A percentile compares a stretch with the other conserved stretches of the same genome.
Conservation (phyloP, 805 yeast genomes). For the Cyberlindnera bimundalis region DNA sequence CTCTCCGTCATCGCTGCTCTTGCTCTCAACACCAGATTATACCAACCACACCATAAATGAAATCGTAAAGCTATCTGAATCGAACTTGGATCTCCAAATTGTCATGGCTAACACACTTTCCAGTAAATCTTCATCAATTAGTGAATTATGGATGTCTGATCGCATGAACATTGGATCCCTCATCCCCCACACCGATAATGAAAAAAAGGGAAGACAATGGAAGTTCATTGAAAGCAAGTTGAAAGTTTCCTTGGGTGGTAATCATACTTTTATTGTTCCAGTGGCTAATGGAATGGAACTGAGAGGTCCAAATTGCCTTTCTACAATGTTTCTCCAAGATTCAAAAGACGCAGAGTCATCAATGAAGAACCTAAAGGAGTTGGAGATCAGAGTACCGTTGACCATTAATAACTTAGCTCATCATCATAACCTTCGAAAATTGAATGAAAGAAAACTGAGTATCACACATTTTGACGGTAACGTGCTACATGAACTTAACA, state of each 20-base stretch:
- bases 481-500: slow-evolving; percentile 4
- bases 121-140: neutral
- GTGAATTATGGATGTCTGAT: slow-evolving; percentile 8
- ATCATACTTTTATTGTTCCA: neutral
- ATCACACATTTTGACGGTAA: slow-evolving; percentile 3
- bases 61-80: neutral
- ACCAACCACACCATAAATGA: slow-evolving; percentile 6
- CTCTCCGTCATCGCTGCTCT: slow-evolving; percentile 6
- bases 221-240: slow-evolving; percentile 2
- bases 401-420: neutral
- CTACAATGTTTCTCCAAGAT: slow-evolving; percentile 6
- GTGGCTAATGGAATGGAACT: slow-evolving; percentile 10
- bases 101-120: slow-evolving; percentile 3
- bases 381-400: slow-evolving; percentile 3
- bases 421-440: neutral
- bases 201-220: slow-evolving; percentile 2
- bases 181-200: slow-evolving; percentile 2
- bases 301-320: slow-evolving; percentile 7
- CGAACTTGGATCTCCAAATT: slow-evolving; percentile 2
- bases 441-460: neutral
- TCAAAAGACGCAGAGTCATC: neutral
- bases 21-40: slow-evolving; percentile 5
- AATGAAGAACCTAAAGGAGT: slow-evolving; percentile 2
- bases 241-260: neutral
- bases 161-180: neutral